These are phyloP conservation scores for Hyparrhenia diplandra DNA, from an alignment of 176 grass and related monocot genomes.

Conservation along the genomic window DNA sequence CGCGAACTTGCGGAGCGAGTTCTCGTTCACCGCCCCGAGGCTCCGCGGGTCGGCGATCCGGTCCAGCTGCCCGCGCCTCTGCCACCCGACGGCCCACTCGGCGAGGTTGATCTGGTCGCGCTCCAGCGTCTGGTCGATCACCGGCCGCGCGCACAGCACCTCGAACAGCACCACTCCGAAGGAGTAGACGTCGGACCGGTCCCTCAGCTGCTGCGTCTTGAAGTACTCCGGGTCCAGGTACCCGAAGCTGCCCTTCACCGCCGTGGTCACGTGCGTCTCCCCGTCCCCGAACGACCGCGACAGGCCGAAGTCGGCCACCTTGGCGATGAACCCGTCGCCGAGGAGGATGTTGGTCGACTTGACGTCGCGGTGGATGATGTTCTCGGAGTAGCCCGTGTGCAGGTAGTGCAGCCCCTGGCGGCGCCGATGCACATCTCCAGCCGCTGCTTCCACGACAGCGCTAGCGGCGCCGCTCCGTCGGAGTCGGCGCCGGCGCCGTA, in stretches of 20 bases:
- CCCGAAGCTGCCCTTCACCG: conserved; percentile 97
- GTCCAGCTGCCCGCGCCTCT: conserved; percentile 22
- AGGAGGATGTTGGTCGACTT: conserved; percentile 97
- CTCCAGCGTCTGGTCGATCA: conserved; percentile 53
- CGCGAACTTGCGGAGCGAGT: conserved; percentile 60
- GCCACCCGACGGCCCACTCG: conserved; percentile 50
- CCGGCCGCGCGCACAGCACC: conserved; percentile 67
- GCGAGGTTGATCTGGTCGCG: conserved; percentile 59
- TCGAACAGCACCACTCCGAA: conserved; percentile 73
- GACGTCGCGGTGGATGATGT: conserved; percentile 85
- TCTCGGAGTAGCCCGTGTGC: conserved; percentile 70
- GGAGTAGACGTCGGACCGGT: conserved; percentile 79
- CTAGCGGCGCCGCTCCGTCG: too few species aligned
- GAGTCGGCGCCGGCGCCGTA: too few species aligned
- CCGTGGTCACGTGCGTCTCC: conserved; percentile 86
- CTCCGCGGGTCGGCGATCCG: conserved; percentile 47
- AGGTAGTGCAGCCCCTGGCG: conserved; percentile 91
- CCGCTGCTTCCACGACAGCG: conserved; percentile 93
- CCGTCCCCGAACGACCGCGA: too few species aligned
- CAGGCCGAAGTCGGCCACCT: conserved; percentile 76
- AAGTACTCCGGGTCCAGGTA: conserved; percentile 99
- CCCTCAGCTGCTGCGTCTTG: conserved; percentile 72
- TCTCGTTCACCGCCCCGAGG: conserved; percentile 34
- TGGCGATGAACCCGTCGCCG: conserved; percentile 45
- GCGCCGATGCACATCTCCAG: conserved; percentile 99